A percentile compares a stretch with the other conserved stretches of the same genome.
Evolutionary conservation across 1,139 yeast genomes (phyloP).

Genomic region (Saccharomycopsis crataegensis): DNA sequence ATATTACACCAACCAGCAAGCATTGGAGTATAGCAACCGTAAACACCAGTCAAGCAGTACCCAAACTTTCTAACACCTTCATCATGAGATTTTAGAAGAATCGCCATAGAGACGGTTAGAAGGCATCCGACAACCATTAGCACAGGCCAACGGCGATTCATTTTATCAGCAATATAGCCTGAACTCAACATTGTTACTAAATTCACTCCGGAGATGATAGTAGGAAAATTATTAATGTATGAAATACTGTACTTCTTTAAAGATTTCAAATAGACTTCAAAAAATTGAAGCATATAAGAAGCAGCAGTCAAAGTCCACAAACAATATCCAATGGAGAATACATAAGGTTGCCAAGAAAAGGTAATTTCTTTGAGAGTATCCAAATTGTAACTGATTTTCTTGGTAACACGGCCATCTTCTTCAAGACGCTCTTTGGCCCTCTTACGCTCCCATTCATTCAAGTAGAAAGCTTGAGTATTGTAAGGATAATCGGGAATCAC

Average conservation of each 20-base stretch:
- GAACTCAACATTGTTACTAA: conserved; percentile 22
- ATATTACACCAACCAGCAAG: conserved; percentile 24
- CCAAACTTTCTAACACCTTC: conserved; percentile 21
- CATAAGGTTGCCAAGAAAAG: conserved; percentile 22
- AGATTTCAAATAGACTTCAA: conserved; percentile 21
- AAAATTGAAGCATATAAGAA: conserved; percentile 23
- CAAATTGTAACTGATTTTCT: neutral
- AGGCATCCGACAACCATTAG: conserved; percentile 21
- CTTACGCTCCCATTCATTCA: neutral
- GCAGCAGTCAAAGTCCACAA: conserved; percentile 23
- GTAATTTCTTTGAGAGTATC: conserved; percentile 8
- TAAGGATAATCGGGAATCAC: neutral
- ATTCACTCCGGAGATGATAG: conserved; percentile 22
- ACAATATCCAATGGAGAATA: conserved; percentile 21
- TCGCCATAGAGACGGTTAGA: conserved; percentile 16
- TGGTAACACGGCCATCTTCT: neutral
- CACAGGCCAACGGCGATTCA: conserved; percentile 21
- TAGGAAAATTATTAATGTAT: conserved; percentile 22
- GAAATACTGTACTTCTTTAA: conserved; percentile 18
- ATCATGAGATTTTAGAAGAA: conserved; percentile 5
- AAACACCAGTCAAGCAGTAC: conserved; percentile 22
- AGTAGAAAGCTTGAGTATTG: neutral
- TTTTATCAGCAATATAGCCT: conserved; percentile 21
- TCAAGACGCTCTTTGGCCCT: neutral
- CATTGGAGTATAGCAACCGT: conserved; percentile 24